These are phyloP conservation scores for Kwoniella dendrophila DNA, from an alignment of 768 basidiomycete species.

Conservation along the genomic window DNA sequence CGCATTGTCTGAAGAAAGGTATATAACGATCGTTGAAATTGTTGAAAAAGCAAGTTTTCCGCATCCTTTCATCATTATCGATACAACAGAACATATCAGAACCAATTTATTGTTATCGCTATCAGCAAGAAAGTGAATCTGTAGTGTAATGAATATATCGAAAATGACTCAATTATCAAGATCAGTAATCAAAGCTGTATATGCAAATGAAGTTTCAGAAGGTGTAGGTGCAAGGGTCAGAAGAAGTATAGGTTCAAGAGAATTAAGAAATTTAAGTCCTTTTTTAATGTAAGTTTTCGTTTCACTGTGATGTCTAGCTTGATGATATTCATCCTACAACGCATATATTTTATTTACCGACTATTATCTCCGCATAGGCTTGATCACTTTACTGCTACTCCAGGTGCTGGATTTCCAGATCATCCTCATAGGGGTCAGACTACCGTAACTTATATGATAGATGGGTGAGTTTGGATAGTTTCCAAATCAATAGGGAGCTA, in stretches of 20 bases:
- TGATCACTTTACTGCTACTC: slow-evolving; percentile 72
- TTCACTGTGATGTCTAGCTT: neutral
- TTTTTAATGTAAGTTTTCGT: slow-evolving; percentile 71
- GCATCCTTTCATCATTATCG: too few species aligned
- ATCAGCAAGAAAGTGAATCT: too few species aligned
- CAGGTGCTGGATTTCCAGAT: slow-evolving; percentile 71
- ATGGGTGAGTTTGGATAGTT: slow-evolving; percentile 60
- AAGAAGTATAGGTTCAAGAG: slow-evolving; percentile 77
- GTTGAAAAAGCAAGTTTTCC: too few species aligned
- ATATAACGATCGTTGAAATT: too few species aligned
- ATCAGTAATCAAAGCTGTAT: slow-evolving; percentile 72
- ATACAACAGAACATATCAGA: too few species aligned
- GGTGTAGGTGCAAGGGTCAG: slow-evolving; percentile 82
- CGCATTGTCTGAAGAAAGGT: too few species aligned
- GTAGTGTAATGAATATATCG: too few species aligned
- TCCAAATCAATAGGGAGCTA: neutral
- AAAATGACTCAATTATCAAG: slow-evolving; percentile 56
- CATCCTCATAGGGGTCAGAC: slow-evolving; percentile 66
- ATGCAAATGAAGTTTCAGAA: slow-evolving; percentile 60
- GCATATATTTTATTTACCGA: too few species aligned
- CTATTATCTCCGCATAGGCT: slow-evolving; percentile 26
- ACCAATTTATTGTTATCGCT: too few species aligned
- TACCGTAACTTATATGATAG: slow-evolving; percentile 75
- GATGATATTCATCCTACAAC: neutral
- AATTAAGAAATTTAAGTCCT: slow-evolving; percentile 77